Evolutionary conservation across 2,329 filamentous ascomycete species (phyloP).

Genomic region (Volutella citrinella): DNA sequence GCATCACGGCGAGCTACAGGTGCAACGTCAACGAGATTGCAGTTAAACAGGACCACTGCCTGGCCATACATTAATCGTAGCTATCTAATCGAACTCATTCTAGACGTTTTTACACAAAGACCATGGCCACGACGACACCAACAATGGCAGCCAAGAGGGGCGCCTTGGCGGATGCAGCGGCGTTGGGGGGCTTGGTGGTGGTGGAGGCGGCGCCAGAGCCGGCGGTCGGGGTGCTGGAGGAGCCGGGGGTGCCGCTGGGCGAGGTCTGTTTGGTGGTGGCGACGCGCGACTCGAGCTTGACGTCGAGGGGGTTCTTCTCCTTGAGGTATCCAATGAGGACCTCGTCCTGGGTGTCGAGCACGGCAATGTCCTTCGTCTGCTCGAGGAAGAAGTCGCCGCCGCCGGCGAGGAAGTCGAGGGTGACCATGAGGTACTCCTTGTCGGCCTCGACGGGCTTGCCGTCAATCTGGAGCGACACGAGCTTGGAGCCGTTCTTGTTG

Average conservation of each 20-base stretch:
- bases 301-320: conserved; percentile 45
- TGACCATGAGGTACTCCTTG: conserved; percentile 54
- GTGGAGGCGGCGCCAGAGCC: neutral
- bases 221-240: neutral
- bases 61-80: too few species aligned
- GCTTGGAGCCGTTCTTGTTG: conserved; percentile 44
- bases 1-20: too few species aligned
- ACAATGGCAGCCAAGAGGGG: conserved; percentile 10
- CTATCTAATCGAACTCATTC: too few species aligned
- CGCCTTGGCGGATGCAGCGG: conserved; percentile 7
- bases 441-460: conserved; percentile 44
- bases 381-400: conserved; percentile 62
- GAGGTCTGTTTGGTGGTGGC: conserved; percentile 16
- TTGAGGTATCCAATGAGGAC: conserved; percentile 51
- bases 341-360: conserved; percentile 52
- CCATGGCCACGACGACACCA: conserved; percentile 12
- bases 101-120: conserved; percentile 20
- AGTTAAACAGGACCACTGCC: too few species aligned
- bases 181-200: neutral
- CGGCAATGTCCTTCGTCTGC: conserved; percentile 35
- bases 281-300: conserved; percentile 44
- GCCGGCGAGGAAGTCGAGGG: conserved; percentile 60
- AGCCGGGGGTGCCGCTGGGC: neutral
- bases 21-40: too few species aligned
- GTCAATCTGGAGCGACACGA: conserved; percentile 51